These are phyloP conservation scores for Mycena galericulata DNA, from an alignment of 768 basidiomycete genomes.

Conservation along the genomic window DNA sequence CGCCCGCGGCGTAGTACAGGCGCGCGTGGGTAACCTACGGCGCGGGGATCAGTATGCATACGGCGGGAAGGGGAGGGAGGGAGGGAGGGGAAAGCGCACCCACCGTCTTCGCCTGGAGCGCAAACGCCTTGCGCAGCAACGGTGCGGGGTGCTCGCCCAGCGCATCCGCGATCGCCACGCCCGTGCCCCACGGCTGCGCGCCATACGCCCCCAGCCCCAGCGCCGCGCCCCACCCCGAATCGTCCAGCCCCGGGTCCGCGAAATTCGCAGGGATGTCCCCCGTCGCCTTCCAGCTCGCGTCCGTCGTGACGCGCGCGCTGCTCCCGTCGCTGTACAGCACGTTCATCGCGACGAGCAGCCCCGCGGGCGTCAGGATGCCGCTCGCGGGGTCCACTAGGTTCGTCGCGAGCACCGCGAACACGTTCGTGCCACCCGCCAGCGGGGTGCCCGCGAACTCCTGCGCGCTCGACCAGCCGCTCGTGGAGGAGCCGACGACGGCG, in stretches of 20 bases:
- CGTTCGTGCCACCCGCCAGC: not conserved
- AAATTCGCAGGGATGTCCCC: constrained; percentile 28
- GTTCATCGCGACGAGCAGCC: constrained; percentile 40
- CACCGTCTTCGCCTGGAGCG: constrained; percentile 18
- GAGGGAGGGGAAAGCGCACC: not conserved
- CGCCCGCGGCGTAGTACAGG: constrained; percentile 44
- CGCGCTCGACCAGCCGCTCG: constrained; percentile 39
- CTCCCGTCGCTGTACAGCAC: constrained; percentile 42
- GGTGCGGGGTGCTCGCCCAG: constrained; percentile 47
- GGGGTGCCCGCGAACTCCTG: constrained; percentile 35
- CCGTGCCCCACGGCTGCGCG: constrained; percentile 38
- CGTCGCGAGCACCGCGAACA: constrained; percentile 40
- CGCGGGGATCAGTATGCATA: not conserved
- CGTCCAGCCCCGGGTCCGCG: constrained; percentile 36
- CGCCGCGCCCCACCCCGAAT: constrained; percentile 40
- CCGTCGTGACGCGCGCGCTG: constrained; percentile 29
- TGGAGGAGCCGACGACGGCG: constrained; percentile 32
- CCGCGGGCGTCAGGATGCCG: no score
- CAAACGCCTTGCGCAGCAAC: constrained; percentile 41
- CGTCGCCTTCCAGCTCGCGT: constrained; percentile 38
- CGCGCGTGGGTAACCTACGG: constrained; percentile 39
- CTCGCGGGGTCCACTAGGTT: constrained; percentile 39
- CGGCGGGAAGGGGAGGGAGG: not conserved
- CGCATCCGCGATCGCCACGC: constrained; percentile 37
- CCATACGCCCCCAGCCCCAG: constrained; percentile 37